Percentiles rank a stretch among this genome's conserved stretches.
Conservation (phyloP, 1,284 basidiomycete species). For the Crucibulum cyathiforme region DNA sequence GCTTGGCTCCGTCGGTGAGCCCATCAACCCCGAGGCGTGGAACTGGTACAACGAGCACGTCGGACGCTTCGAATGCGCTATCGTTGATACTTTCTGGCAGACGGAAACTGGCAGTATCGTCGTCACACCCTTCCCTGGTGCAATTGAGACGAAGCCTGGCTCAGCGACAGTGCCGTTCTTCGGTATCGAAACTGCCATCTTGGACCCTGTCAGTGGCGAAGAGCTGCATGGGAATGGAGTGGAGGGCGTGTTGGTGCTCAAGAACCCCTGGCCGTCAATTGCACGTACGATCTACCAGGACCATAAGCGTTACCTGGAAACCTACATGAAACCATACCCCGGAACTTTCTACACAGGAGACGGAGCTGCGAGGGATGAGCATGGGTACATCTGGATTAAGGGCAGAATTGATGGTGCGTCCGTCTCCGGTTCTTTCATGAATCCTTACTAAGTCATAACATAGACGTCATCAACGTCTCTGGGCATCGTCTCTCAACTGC, state of each 20-base stretch:
- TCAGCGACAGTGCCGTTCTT: constrained; percentile 98
- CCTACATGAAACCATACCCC: constrained; percentile 93
- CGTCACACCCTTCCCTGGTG: constrained; percentile 94
- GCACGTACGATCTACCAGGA: constrained; percentile 95
- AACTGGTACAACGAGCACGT: constrained; percentile 98
- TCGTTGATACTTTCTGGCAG: constrained; percentile 98
- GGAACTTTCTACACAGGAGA: constrained; percentile 97
- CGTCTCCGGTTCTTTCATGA: constrained; percentile 3
- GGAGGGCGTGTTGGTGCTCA: constrained; percentile 91
- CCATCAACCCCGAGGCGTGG: constrained; percentile 99
- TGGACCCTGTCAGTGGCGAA: constrained; percentile 84
- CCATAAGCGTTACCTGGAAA: constrained; percentile 91
- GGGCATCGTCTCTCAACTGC: constrained; percentile 97
- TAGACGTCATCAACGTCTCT: constrained; percentile 92
- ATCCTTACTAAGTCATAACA: constrained; percentile 1
- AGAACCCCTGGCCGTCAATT: constrained; percentile 93
- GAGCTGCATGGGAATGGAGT: constrained; percentile 83
- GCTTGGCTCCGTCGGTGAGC: constrained; percentile 94
- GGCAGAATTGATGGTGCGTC: constrained; percentile 90
- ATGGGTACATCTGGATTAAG: constrained; percentile 99
- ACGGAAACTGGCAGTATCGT: constrained; percentile 98
- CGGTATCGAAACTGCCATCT: constrained; percentile 88
- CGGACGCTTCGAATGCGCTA: constrained; percentile 87
- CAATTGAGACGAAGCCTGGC: constrained; percentile 95
- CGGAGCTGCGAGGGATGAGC: constrained; percentile 91